Evolutionary conservation across 2,329 filamentous ascomycete genomes (phyloP).

Genomic region (Annulohypoxylon truncatum): DNA sequence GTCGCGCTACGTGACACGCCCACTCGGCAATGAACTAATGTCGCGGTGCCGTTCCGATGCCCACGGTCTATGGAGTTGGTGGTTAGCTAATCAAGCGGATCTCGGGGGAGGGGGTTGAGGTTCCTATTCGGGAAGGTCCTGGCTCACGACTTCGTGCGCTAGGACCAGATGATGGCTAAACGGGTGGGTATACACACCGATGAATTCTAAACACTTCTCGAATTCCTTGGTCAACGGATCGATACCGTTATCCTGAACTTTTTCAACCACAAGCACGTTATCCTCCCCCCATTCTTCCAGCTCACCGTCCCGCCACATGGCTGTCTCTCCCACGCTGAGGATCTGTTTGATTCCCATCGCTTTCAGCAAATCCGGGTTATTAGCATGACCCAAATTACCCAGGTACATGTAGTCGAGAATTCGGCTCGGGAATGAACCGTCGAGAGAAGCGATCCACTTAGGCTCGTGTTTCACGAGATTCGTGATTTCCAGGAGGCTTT

Average conservation of each 20-base stretch:
- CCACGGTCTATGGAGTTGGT: constrained; percentile 73
- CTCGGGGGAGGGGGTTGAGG: not conserved
- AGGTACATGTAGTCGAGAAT: constrained; percentile 96
- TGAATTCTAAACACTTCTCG: constrained; percentile 86
- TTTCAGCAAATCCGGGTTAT: constrained; percentile 85
- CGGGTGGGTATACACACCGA: constrained; percentile 70
- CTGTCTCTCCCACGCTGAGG: constrained; percentile 89
- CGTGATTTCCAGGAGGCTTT: constrained; percentile 64
- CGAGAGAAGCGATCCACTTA: constrained; percentile 82
- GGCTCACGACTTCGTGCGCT: not conserved
- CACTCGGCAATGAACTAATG: constrained; percentile 94
- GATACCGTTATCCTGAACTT: constrained; percentile 96
- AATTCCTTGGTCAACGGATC: constrained; percentile 91
- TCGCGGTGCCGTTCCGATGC: constrained; percentile 80
- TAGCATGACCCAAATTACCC: constrained; percentile 91
- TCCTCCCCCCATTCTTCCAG: constrained; percentile 78
- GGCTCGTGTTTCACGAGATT: constrained; percentile 71
- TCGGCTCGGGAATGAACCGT: constrained; percentile 90
- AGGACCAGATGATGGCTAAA: constrained; percentile 3
- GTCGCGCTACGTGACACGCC: constrained; percentile 96
- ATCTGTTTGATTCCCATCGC: constrained; percentile 87
- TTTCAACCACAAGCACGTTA: constrained; percentile 83
- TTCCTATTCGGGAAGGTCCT: constrained; percentile 1
- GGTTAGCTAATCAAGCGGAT: constrained; percentile 22
- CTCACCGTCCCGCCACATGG: constrained; percentile 81